Percentiles rank a stretch among this genome's conserved stretches.
Evolutionary conservation across 352 stramenopile genomes (phyloP).

Genomic region (Phytophthora pinifolia): DNA sequence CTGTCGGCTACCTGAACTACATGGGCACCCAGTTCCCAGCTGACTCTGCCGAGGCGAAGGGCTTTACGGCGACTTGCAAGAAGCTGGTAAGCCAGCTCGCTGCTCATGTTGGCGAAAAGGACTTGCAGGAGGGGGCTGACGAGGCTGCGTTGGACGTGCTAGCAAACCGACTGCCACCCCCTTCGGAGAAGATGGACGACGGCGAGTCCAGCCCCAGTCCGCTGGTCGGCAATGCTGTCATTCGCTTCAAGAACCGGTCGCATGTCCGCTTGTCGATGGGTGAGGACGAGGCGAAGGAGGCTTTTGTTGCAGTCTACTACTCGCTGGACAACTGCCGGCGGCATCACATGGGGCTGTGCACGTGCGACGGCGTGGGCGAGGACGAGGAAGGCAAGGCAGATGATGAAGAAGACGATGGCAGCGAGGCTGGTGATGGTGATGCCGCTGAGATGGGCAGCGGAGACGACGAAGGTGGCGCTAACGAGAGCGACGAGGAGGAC

Average conservation of each 20-base stretch:
- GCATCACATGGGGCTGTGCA: slow-evolving; percentile 85
- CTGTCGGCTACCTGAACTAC: slow-evolving; percentile 69
- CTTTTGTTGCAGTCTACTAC: slow-evolving; percentile 70
- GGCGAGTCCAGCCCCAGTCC: slow-evolving; percentile 35
- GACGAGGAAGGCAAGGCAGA: slow-evolving; percentile 24
- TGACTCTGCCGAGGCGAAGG: slow-evolving; percentile 41
- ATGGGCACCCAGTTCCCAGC: slow-evolving; percentile 67
- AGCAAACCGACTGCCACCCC: slow-evolving; percentile 69
- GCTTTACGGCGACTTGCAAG: slow-evolving; percentile 52
- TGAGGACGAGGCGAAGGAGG: slow-evolving; percentile 58
- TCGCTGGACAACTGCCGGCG: slow-evolving; percentile 72
- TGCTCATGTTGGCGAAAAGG: slow-evolving; percentile 41
- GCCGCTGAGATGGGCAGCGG: slow-evolving; percentile 19
- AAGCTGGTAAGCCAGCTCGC: slow-evolving; percentile 53
- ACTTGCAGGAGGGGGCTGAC: slow-evolving; percentile 72
- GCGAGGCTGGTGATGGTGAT: slow-evolving; percentile 28
- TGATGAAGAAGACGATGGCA: slow-evolving; percentile 30
- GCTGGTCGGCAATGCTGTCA: slow-evolving; percentile 41
- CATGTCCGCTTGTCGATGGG: slow-evolving; percentile 68
- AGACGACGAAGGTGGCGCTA: slow-evolving; percentile 35
- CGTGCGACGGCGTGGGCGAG: slow-evolving; percentile 43
- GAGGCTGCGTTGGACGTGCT: slow-evolving; percentile 77
- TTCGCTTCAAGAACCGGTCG: slow-evolving; percentile 72
- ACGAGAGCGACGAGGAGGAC: slow-evolving; percentile 33
- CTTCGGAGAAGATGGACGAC: slow-evolving; percentile 5